phyloP scores from a whole-genome alignment of 2,329 filamentous ascomycete genomes.

The Metarhizium rileyi region DNA sequence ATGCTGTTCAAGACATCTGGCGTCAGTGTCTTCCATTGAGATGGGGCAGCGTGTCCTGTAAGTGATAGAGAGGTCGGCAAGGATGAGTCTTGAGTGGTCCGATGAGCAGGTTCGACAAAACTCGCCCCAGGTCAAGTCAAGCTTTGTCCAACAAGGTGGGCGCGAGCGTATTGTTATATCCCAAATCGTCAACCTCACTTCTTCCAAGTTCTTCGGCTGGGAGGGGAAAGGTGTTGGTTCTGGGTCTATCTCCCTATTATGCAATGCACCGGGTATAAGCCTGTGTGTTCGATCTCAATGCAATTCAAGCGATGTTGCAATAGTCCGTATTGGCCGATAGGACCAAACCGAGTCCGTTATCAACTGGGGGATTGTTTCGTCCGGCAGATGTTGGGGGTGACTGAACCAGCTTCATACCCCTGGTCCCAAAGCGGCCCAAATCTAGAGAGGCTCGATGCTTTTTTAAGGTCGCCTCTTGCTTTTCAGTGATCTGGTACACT shows the following conservation, averaged over 20 bases:
- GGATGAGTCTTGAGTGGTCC: not conserved
- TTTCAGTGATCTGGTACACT: not conserved
- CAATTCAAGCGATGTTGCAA: not conserved
- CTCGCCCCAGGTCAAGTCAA: not conserved
- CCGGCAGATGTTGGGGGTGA: not conserved
- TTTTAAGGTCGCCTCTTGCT: not conserved
- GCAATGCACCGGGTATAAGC: not conserved
- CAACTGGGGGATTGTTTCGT: not conserved
- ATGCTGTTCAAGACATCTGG: conserved; percentile 10
- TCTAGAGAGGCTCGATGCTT: not conserved
- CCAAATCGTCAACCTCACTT: not conserved
- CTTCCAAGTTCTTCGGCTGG: too few relatives aligned
- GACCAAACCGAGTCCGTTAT: not conserved
- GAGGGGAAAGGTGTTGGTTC: too few relatives aligned
- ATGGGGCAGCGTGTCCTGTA: not conserved
- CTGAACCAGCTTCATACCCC: not conserved
- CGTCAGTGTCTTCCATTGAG: conserved; percentile 9
- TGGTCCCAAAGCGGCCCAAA: not conserved
- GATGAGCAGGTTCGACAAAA: not conserved
- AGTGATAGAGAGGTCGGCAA: not conserved
- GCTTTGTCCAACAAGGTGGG: not conserved
- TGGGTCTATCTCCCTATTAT: not conserved
- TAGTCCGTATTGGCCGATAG: not conserved
- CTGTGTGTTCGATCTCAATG: not conserved
- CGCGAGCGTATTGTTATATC: not conserved